phyloP scores from a whole-genome alignment of 208 protist species.

The Leptomonas seymouri region DNA sequence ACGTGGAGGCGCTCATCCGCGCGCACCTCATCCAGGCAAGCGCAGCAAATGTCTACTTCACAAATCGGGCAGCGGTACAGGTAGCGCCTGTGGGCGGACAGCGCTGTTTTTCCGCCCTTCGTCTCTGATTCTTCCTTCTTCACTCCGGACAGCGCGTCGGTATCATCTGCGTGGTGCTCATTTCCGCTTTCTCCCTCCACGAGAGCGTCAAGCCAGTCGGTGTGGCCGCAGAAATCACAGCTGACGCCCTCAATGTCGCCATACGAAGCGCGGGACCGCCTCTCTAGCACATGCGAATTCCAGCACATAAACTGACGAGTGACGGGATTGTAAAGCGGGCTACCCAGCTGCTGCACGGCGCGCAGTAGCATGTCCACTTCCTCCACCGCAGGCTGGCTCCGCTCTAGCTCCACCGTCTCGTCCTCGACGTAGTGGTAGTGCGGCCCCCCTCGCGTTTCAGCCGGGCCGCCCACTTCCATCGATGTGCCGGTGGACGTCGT shows the following conservation, averaged over 20 bases:
- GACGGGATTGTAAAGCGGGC: constrained; percentile 79
- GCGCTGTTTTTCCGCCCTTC: not conserved
- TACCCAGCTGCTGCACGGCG: constrained; percentile 62
- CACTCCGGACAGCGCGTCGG: not conserved
- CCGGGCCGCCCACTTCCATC: not conserved
- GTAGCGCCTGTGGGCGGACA: not conserved
- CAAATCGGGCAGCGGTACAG: constrained; percentile 78
- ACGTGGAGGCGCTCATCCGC: constrained; percentile 71
- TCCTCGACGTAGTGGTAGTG: constrained; percentile 11
- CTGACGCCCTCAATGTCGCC: constrained; percentile 68
- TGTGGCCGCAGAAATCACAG: constrained; percentile 88
- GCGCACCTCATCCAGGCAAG: constrained; percentile 59
- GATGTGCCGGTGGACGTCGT: constrained; percentile 8
- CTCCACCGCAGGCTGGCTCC: constrained; percentile 5
- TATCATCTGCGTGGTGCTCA: not conserved
- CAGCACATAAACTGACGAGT: constrained; percentile 66
- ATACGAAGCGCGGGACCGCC: constrained; percentile 43
- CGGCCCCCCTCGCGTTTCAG: not conserved
- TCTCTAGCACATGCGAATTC: constrained; percentile 47
- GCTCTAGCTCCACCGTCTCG: constrained; percentile 18
- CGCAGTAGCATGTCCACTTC: constrained; percentile 30
- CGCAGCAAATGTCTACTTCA: constrained; percentile 66
- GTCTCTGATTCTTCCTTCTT: constrained; percentile 19
- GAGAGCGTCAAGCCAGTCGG: constrained; percentile 53
- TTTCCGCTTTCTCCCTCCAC: not conserved